phyloP scores from a whole-genome alignment of 495 filamentous ascomycete genomes.

The Podospora anserina region DNA sequence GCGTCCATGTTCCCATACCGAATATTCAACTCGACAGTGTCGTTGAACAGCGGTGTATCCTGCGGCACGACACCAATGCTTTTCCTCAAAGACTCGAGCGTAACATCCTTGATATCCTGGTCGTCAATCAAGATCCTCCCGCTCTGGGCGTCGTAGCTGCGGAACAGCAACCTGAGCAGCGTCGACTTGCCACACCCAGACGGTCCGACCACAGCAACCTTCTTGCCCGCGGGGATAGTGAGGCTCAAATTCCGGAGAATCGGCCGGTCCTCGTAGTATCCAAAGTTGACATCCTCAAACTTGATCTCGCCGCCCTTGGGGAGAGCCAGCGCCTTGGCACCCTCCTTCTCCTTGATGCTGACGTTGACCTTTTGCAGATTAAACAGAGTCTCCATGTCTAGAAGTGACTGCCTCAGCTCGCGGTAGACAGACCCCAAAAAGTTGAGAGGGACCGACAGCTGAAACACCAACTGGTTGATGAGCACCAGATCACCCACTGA shows the following conservation, averaged over 20 bases:
- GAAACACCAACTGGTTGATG: constrained; percentile 98
- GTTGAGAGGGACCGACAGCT: constrained; percentile 92
- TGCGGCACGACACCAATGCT: constrained; percentile 95
- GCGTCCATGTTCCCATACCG: constrained; percentile 87
- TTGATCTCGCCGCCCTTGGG: constrained; percentile 79
- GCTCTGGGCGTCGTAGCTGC: constrained; percentile 86
- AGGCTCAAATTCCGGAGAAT: constrained; percentile 82
- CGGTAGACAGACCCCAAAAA: constrained; percentile 95
- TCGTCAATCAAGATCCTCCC: constrained; percentile 89
- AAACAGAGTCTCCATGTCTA: constrained; percentile 99
- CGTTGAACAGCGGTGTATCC: constrained; percentile 95
- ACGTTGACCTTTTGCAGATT: constrained; percentile 98
- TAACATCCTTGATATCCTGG: constrained; percentile 84
- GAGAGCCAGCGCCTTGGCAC: constrained; percentile 69
- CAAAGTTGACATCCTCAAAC: constrained; percentile 94
- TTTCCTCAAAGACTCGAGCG: constrained; percentile 74
- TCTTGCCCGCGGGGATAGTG: constrained; percentile 91
- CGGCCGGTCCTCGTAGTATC: constrained; percentile 81
- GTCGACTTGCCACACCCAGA: constrained; percentile 97
- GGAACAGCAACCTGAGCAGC: constrained; percentile 83
- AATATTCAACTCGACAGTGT: constrained; percentile 93
- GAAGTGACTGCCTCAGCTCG: constrained; percentile 85
- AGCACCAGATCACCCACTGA: constrained; percentile 97
- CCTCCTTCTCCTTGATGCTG: constrained; percentile 68
- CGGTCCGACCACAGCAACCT: constrained; percentile 92